These are phyloP conservation scores for Aspergillus wentii DNA, from an alignment of 495 filamentous ascomycete species.

Conservation along the genomic window DNA sequence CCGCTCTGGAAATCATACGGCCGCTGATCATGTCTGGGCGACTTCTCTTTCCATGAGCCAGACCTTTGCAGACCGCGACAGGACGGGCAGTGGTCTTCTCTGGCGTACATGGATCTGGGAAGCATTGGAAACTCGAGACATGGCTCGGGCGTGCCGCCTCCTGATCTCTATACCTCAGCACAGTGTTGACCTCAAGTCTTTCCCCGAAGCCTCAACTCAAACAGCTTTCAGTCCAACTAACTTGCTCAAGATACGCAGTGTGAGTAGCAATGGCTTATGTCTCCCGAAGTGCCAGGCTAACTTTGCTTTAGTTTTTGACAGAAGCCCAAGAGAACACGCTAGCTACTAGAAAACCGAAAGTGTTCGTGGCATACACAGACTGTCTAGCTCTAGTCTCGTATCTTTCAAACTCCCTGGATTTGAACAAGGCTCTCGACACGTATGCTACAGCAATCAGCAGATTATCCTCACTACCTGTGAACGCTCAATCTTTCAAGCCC, in stretches of 20 bases:
- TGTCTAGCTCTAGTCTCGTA: constrained; percentile 62
- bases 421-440: constrained; percentile 38
- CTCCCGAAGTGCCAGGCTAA: no score
- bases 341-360: constrained; percentile 33
- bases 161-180: constrained; percentile 38
- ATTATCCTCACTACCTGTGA: constrained; percentile 27
- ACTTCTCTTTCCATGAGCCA: constrained; percentile 57
- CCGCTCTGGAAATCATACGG: constrained; percentile 45
- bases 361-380: constrained; percentile 53
- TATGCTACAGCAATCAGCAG: constrained; percentile 43
- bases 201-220: constrained; percentile 12
- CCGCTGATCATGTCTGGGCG: constrained; percentile 60
- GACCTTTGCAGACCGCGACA: constrained; percentile 30
- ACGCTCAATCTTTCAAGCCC: constrained; percentile 25
- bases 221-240: constrained; percentile 28
- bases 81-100: constrained; percentile 46
- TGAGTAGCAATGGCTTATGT: no score
- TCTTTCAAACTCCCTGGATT: constrained; percentile 34
- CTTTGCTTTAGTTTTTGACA: constrained; percentile 52
- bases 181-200: constrained; percentile 17
- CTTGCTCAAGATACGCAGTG: constrained; percentile 49
- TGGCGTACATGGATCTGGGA: constrained; percentile 75
- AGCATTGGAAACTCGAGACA: constrained; percentile 45
- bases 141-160: constrained; percentile 39
- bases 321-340: constrained; percentile 53